phyloP scores from a whole-genome alignment of 1,139 yeast species.

The Debaryomycetaceae sp. region DNA sequence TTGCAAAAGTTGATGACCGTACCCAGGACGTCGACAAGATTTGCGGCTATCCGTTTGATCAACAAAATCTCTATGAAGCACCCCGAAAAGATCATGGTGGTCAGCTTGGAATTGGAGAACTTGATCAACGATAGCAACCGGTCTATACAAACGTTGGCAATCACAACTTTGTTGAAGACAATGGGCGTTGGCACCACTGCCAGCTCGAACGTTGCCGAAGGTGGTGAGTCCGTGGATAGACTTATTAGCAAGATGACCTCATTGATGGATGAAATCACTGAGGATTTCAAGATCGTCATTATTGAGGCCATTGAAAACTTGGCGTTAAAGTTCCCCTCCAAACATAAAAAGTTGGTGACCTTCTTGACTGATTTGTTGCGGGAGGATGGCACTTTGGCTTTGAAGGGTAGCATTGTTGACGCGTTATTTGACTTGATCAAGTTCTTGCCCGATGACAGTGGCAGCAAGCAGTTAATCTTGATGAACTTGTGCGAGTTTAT shows the following conservation, averaged over 20 bases:
- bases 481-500: constrained; percentile 93
- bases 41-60: constrained; percentile 88
- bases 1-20: constrained; percentile 78
- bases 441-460: constrained; percentile 63
- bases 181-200: constrained; percentile 65
- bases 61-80: constrained; percentile 78
- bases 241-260: constrained; percentile 83
- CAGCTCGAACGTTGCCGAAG: constrained; percentile 20
- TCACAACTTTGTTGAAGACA: constrained; percentile 90
- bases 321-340: constrained; percentile 89
- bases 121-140: constrained; percentile 86
- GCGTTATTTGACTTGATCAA: constrained; percentile 86
- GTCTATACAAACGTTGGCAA: constrained; percentile 97
- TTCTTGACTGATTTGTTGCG: constrained; percentile 83
- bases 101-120: constrained; percentile 75
- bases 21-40: constrained; percentile 85
- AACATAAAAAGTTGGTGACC: constrained; percentile 75
- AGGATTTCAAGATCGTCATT: constrained; percentile 90
- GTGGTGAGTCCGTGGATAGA: constrained; percentile 76
- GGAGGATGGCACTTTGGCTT: constrained; percentile 84
- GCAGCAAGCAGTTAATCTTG: constrained; percentile 76
- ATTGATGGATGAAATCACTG: constrained; percentile 90
- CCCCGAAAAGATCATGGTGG: constrained; percentile 72
- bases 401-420: constrained; percentile 85
- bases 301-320: constrained; percentile 91